Percentiles rank a stretch among this genome's conserved stretches.
These are phyloP conservation scores for Linnemannia exigua DNA, from an alignment of 192 early-diverging fungal species.

Conservation along the genomic window DNA sequence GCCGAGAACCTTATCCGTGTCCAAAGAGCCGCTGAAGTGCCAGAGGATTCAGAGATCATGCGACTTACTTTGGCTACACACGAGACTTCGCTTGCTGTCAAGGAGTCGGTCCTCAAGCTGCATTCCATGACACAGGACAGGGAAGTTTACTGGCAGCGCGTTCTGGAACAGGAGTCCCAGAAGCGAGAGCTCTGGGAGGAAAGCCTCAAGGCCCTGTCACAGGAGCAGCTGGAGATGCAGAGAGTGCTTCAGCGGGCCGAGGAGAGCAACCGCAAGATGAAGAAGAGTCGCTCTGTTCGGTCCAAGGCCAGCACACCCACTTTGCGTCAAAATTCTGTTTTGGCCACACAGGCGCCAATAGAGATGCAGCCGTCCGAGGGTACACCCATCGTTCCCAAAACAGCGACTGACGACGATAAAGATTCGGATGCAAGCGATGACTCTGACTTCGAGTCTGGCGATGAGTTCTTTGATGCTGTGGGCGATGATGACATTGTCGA, in stretches of 20 bases:
- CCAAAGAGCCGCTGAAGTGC: conserved; percentile 35
- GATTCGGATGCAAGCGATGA: conserved; percentile 13
- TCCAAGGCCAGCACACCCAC: conserved; percentile 35
- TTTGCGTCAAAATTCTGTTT: background rate
- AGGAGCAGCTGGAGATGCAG: conserved; percentile 65
- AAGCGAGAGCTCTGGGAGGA: conserved; percentile 63
- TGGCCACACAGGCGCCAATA: background rate
- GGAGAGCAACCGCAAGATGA: conserved; percentile 56
- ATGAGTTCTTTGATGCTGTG: conserved; percentile 81
- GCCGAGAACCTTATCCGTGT: conserved; percentile 62
- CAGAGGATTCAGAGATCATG: conserved; percentile 47
- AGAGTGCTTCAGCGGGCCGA: conserved; percentile 54
- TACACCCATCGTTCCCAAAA: background rate
- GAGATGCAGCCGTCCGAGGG: background rate
- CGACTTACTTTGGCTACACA: conserved; percentile 40
- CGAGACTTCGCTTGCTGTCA: conserved; percentile 37
- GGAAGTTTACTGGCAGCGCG: conserved; percentile 60
- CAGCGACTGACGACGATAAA: background rate
- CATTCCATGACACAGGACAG: conserved; percentile 58
- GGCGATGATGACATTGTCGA: conserved; percentile 57
- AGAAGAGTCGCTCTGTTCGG: conserved; percentile 44
- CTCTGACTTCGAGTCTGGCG: conserved; percentile 59
- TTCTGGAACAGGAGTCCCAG: conserved; percentile 61
- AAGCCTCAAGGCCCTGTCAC: conserved; percentile 55
- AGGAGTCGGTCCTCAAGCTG: conserved; percentile 46